Conservation (phyloP, 768 basidiomycete genomes). For the Hericium rajendrae region DNA sequence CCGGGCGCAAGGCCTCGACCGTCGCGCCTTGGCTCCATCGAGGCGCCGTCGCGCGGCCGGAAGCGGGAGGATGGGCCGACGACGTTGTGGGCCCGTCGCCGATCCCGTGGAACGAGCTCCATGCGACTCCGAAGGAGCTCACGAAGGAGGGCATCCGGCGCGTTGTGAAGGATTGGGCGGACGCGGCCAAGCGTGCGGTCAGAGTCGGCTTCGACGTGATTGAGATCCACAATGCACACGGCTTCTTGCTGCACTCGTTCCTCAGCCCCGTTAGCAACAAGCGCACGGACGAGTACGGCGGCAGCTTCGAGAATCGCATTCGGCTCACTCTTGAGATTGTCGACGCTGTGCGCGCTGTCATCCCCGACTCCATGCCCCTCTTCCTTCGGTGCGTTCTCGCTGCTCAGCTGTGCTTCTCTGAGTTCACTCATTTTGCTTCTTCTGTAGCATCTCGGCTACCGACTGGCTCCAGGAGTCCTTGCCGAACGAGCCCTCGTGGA, state of each 20-base stretch:
- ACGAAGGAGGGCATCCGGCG: conserved; percentile 26
- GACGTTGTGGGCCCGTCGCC: conserved; percentile 20
- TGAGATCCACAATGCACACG: too few relatives aligned
- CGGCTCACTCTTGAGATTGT: too few relatives aligned
- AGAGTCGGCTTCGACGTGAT: conserved; percentile 15
- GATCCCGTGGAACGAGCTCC: conserved; percentile 21
- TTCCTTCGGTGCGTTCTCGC: conserved; percentile 46
- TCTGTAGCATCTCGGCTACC: conserved; percentile 50
- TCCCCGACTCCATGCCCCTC: conserved; percentile 57
- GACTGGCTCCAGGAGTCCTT: conserved; percentile 61
- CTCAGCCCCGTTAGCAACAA: too few relatives aligned
- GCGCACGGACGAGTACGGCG: too few relatives aligned
- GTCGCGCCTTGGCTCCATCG: conserved; percentile 33
- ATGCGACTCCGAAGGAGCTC: conserved; percentile 28
- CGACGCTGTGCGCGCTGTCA: conserved; percentile 31
- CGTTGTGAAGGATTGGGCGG: conserved; percentile 29
- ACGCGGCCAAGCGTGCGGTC: conserved; percentile 22
- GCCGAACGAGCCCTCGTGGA: conserved; percentile 55
- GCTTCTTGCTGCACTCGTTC: too few relatives aligned
- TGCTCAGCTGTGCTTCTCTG: neutral
- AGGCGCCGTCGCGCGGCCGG: conserved; percentile 24
- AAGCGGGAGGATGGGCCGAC: conserved; percentile 30
- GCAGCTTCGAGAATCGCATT: too few relatives aligned
- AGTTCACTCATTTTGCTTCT: conserved; percentile 1
- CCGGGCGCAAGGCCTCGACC: conserved; percentile 52